A percentile compares a stretch with the other conserved stretches of the same genome.
phyloP scores from a whole-genome alignment of 2,329 filamentous ascomycete genomes.

The Fonsecaea multimorphosa region DNA sequence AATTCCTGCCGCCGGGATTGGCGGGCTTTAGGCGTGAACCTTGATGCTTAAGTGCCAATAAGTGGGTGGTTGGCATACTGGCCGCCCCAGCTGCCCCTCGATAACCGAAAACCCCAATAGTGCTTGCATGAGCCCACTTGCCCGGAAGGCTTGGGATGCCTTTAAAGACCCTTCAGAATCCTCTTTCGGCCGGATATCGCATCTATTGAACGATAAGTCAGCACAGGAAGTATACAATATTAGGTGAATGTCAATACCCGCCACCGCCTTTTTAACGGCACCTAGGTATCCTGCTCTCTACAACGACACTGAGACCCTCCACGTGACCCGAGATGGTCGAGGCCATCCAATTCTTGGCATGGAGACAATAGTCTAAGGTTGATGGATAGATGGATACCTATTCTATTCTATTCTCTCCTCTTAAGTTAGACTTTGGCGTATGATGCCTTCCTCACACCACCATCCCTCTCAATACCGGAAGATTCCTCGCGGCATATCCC shows the following conservation, averaged over 20 bases:
- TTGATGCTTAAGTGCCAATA: not conserved
- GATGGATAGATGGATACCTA: too few species aligned
- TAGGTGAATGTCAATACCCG: too few species aligned
- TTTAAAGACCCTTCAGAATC: not conserved
- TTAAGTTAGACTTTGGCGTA: not conserved
- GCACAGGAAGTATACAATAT: not conserved
- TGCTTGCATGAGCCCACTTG: not conserved
- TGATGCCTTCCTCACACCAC: slow-evolving; percentile 1
- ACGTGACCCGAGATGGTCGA: not conserved
- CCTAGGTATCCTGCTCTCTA: not conserved
- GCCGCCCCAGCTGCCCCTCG: slow-evolving; percentile 1
- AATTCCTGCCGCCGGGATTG: not conserved
- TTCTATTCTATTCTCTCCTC: not conserved
- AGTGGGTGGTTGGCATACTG: slow-evolving; percentile 1
- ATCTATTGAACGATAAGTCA: not conserved
- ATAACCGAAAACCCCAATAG: not conserved
- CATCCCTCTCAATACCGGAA: not conserved
- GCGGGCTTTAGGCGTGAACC: slow-evolving; percentile 2
- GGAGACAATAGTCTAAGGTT: not conserved
- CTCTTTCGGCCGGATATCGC: not conserved
- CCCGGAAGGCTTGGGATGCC: not conserved
- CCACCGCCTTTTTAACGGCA: too few species aligned
- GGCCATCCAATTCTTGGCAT: not conserved
- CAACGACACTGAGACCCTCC: not conserved
- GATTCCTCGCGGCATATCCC: not conserved